Conservation (phyloP, 1,284 basidiomycete genomes). For the Sutorius eximius region DNA sequence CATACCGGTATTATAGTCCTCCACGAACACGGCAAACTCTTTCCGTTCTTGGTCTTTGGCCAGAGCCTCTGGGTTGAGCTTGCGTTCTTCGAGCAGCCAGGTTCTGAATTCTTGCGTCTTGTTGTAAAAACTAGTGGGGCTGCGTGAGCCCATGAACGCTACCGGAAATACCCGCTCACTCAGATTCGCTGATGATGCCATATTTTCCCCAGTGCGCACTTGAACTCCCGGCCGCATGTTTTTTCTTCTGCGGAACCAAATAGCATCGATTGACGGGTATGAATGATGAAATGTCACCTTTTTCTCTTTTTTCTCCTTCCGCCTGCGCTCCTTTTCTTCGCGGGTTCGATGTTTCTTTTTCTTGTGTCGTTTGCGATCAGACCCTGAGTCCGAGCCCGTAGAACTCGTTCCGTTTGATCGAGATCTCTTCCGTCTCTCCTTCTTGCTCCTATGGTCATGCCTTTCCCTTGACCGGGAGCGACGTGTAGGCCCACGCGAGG, state of each 20-base stretch:
- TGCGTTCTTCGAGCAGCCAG: slow-evolving; percentile 89
- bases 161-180: slow-evolving; percentile 50
- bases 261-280: neutral
- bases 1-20: slow-evolving; percentile 87
- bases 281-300: slow-evolving; percentile 43
- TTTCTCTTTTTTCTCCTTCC: slow-evolving; percentile 68
- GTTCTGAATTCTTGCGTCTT: slow-evolving; percentile 83
- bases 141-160: slow-evolving; percentile 13
- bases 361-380: slow-evolving; percentile 42
- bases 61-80: slow-evolving; percentile 83
- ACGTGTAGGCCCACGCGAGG: slow-evolving; percentile 24
- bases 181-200: slow-evolving; percentile 79
- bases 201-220: slow-evolving; percentile 81
- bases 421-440: slow-evolving; percentile 37
- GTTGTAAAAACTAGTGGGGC: slow-evolving; percentile 59
- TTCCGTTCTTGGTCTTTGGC: slow-evolving; percentile 83
- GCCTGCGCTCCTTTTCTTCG: slow-evolving; percentile 58
- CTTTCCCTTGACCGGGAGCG: slow-evolving; percentile 32
- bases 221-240: slow-evolving; percentile 50
- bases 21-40: slow-evolving; percentile 75
- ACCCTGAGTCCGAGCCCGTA: slow-evolving; percentile 36
- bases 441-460: slow-evolving; percentile 26
- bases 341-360: slow-evolving; percentile 48
- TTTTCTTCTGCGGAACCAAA: slow-evolving; percentile 50
- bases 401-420: slow-evolving; percentile 40